Percentiles rank a stretch among this genome's conserved stretches.
Conservation (phyloP, 2,329 filamentous ascomycete species). For the Penicillium sp. region DNA sequence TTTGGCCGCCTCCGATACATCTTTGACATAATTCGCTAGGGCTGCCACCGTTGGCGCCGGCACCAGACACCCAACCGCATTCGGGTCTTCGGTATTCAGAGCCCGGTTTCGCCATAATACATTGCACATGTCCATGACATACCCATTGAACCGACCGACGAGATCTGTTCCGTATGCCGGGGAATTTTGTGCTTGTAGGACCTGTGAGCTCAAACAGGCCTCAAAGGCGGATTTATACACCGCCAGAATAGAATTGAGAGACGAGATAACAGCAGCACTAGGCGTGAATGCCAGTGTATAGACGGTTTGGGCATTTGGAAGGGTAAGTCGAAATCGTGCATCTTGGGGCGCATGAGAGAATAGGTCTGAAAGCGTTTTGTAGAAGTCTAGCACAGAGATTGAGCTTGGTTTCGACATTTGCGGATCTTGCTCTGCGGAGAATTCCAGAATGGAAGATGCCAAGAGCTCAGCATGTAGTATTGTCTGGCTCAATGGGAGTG, state of each 20-base stretch:
- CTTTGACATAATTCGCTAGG: constrained; percentile 46
- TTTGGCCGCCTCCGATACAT: constrained; percentile 37
- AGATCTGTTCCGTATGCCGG: constrained; percentile 58
- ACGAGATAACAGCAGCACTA: constrained; percentile 65
- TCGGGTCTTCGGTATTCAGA: constrained; percentile 66
- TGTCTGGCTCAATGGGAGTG: constrained; percentile 43
- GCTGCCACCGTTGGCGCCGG: constrained; percentile 47
- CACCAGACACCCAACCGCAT: constrained; percentile 58
- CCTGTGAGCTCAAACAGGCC: constrained; percentile 51
- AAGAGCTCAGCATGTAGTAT: constrained; percentile 57
- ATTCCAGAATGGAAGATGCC: constrained; percentile 61
- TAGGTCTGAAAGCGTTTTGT: constrained; percentile 64
- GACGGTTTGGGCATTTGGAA: constrained; percentile 68
- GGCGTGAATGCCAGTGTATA: constrained; percentile 71
- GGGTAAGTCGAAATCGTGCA: constrained; percentile 63
- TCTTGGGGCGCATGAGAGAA: constrained; percentile 56
- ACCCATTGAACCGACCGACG: constrained; percentile 75
- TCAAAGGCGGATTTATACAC: constrained; percentile 76
- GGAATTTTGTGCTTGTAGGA: constrained; percentile 35
- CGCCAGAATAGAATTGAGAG: constrained; percentile 69
- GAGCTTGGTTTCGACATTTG: constrained; percentile 36
- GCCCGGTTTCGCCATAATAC: constrained; percentile 76
- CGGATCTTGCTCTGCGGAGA: constrained; percentile 31
- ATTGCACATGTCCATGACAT: constrained; percentile 85
- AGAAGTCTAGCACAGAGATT: constrained; percentile 65